Conservation (phyloP, 2,329 filamentous ascomycete genomes). For the Cercospora beticola region DNA sequence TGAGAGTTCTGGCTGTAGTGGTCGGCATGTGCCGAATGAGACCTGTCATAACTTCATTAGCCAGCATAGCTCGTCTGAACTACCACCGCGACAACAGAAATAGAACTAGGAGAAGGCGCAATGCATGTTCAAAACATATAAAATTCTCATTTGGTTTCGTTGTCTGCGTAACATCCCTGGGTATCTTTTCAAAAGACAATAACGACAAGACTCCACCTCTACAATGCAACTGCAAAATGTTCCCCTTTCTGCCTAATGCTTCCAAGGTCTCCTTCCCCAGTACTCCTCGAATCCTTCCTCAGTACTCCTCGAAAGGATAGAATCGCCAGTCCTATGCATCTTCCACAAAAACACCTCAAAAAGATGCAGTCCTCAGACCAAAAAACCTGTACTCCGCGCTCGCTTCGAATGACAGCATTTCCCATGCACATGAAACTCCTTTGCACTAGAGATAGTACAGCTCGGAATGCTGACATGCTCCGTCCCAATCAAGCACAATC, state of each 20-base stretch:
- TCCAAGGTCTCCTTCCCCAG: neutral
- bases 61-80: no score
- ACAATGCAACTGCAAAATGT: neutral
- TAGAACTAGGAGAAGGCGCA: no score
- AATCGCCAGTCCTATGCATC: neutral
- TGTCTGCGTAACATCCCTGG: conserved; percentile 9
- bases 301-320: conserved; percentile 3
- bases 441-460: neutral
- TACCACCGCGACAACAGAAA: no score
- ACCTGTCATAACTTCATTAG: no score
- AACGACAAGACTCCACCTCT: conserved; percentile 12
- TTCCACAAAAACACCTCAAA: neutral
- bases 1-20: neutral
- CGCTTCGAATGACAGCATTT: neutral
- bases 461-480: conserved; percentile 2
- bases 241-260: neutral
- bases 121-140: neutral
- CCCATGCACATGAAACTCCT: neutral
- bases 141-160: conserved; percentile 2
- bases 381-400: conserved; percentile 4
- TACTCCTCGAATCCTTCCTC: neutral
- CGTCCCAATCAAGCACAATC: neutral
- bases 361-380: neutral
- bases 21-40: no score
- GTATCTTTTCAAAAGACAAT: conserved; percentile 8